Conservation (phyloP, 805 yeast species). For the Candida ortonii region DNA sequence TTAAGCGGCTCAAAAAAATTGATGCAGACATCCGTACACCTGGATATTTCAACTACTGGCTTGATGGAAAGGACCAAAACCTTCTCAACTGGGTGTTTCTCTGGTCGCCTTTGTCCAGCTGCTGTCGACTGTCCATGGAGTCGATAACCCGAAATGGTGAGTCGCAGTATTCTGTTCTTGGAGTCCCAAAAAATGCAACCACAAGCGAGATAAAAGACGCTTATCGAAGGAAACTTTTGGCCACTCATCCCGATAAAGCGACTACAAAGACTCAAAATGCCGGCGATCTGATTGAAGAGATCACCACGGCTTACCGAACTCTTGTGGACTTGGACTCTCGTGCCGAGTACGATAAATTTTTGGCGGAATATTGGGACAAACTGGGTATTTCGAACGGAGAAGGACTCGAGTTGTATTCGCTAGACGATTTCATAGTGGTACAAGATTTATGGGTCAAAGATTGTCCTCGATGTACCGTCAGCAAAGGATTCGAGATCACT, state of each 20-base stretch:
- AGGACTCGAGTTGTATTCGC: constrained; percentile 64
- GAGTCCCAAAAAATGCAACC: constrained; percentile 40
- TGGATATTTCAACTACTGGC: no score
- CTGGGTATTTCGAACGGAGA: constrained; percentile 53
- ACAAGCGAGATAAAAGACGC: constrained; percentile 52
- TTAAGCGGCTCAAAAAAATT: no score
- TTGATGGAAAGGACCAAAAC: no score
- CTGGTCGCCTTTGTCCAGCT: no score
- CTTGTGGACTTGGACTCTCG: constrained; percentile 43
- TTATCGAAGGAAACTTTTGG: constrained; percentile 57
- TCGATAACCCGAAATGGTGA: no score
- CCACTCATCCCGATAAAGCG: constrained; percentile 77
- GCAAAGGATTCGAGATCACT: constrained; percentile 51
- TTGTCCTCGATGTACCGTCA: constrained; percentile 66
- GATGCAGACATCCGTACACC: no score
- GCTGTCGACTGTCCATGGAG: no score
- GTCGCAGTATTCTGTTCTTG: constrained; percentile 65
- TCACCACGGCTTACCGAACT: constrained; percentile 64
- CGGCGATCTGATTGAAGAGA: constrained; percentile 29
- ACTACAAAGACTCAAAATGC: constrained; percentile 1
- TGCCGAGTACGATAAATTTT: constrained; percentile 49
- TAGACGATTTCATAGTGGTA: constrained; percentile 54
- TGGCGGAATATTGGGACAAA: constrained; percentile 34
- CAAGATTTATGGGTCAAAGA: constrained; percentile 38
- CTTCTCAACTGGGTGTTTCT: no score